A percentile compares a stretch with the other conserved stretches of the same genome.
Evolutionary conservation across 164 flowering plant genomes (phyloP).

Genomic region (Nymphaea colorata): DNA sequence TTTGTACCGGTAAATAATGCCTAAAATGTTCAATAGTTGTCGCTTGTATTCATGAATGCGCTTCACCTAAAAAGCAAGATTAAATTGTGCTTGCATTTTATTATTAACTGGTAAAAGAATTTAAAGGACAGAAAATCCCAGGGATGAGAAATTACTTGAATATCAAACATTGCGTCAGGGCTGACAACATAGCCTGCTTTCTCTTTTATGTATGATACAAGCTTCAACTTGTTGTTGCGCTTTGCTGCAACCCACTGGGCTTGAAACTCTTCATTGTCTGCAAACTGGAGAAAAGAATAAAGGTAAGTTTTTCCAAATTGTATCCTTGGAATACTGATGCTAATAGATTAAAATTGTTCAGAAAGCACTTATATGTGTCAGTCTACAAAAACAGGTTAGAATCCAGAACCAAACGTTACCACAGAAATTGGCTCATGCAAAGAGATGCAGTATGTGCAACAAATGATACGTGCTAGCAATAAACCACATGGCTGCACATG

Average conservation of each 20-base stretch:
- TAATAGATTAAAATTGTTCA: too few species aligned
- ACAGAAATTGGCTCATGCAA: too few species aligned
- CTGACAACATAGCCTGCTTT: conserved; percentile 81
- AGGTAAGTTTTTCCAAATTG: neutral
- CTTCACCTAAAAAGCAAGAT: conserved; percentile 51
- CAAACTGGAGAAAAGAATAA: conserved; percentile 35
- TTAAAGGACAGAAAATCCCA: neutral
- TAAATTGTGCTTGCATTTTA: neutral
- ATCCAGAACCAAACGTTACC: too few species aligned
- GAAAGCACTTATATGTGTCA: too few species aligned
- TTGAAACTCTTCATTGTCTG: conserved; percentile 80
- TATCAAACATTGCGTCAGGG: conserved; percentile 89
- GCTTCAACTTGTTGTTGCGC: conserved; percentile 67
- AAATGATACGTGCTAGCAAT: too few species aligned
- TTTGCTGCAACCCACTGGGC: conserved; percentile 72
- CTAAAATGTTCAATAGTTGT: conserved; percentile 79
- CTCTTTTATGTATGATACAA: conserved; percentile 56
- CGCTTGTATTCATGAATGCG: conserved; percentile 97
- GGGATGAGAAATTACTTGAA: conserved; percentile 44
- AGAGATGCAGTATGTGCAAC: too few species aligned
- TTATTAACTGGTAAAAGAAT: neutral
- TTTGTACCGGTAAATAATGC: conserved; percentile 86
- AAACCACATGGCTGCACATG: too few species aligned
- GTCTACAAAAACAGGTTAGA: too few species aligned
- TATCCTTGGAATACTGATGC: too few species aligned